Conservation (phyloP, 129 eudicot species). For the Oenanthe sinensis region DNA sequence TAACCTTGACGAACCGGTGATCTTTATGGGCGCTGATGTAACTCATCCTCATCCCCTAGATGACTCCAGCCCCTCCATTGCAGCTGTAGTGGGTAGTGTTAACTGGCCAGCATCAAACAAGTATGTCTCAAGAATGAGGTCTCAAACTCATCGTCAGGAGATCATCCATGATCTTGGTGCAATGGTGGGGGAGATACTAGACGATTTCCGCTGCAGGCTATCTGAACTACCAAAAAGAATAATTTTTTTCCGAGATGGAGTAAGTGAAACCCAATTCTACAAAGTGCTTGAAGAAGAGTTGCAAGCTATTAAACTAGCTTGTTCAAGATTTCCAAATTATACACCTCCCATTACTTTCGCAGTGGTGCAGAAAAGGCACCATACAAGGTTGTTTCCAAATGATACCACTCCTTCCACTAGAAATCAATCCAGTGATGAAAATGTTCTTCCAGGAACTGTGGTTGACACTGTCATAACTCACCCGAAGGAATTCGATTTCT, state of each 20-base stretch:
- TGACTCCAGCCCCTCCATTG: slow-evolving; percentile 84
- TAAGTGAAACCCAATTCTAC: slow-evolving; percentile 87
- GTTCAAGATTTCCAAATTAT: slow-evolving; percentile 45
- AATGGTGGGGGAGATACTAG: slow-evolving; percentile 77
- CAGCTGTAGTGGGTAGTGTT: slow-evolving; percentile 89
- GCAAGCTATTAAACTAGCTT: slow-evolving; percentile 49
- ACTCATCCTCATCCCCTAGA: slow-evolving; percentile 90
- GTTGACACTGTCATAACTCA: slow-evolving; percentile 85
- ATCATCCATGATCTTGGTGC: slow-evolving; percentile 63
- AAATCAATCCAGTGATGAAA: slow-evolving; percentile 38
- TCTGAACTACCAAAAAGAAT: slow-evolving; percentile 53
- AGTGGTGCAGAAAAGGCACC: slow-evolving; percentile 95
- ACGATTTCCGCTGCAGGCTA: slow-evolving; percentile 46
- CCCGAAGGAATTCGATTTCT: slow-evolving; percentile 83
- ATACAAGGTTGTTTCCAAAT: slow-evolving; percentile 70
- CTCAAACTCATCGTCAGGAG: slow-evolving; percentile 88
- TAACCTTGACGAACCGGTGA: slow-evolving; percentile 52
- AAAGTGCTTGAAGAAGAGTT: slow-evolving; percentile 77
- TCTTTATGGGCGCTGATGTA: slow-evolving; percentile 96
- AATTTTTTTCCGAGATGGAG: slow-evolving; percentile 88
- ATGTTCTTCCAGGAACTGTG: slow-evolving; percentile 89
- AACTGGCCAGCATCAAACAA: slow-evolving; percentile 93
- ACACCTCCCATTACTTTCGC: slow-evolving; percentile 74
- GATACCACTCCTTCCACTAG: slow-evolving; percentile 22
- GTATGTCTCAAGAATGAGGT: slow-evolving; percentile 82